phyloP scores from a whole-genome alignment of 2,329 filamentous ascomycete species.

The Stagonosporopsis rhizophila region DNA sequence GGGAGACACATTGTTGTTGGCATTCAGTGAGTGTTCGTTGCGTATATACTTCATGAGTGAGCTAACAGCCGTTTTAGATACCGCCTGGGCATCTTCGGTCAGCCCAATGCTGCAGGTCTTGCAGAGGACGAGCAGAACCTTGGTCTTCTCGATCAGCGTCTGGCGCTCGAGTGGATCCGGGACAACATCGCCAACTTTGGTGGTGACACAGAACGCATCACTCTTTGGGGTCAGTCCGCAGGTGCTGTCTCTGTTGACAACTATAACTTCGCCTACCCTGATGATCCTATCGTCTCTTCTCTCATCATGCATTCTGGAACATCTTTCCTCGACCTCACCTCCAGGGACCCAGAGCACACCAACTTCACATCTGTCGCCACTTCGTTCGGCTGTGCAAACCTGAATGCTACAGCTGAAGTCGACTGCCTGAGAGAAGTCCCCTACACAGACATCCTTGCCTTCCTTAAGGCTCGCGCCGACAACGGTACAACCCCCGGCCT shows the following conservation, averaged over 20 bases:
- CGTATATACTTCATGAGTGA: no score
- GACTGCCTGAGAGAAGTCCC: slow-evolving; percentile 48
- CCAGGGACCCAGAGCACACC: slow-evolving; percentile 31
- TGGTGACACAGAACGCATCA: slow-evolving; percentile 48
- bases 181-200: slow-evolving; percentile 50
- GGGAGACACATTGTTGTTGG: slow-evolving; percentile 47
- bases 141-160: slow-evolving; percentile 50
- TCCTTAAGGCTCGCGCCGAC: slow-evolving; percentile 41
- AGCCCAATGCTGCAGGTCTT: slow-evolving; percentile 47
- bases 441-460: slow-evolving; percentile 38
- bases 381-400: slow-evolving; percentile 43
- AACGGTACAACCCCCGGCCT: slow-evolving; percentile 34
- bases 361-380: slow-evolving; percentile 51
- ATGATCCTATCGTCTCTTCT: slow-evolving; percentile 55
- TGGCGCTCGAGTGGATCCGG: slow-evolving; percentile 50
- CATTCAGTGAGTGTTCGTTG: slow-evolving; percentile 32
- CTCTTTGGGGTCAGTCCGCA: slow-evolving; percentile 50
- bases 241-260: slow-evolving; percentile 54
- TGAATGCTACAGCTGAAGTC: slow-evolving; percentile 37
- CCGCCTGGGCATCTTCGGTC: slow-evolving; percentile 52
- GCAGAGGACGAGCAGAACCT: slow-evolving; percentile 44
- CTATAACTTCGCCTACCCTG: slow-evolving; percentile 57
- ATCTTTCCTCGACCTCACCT: slow-evolving; percentile 21
- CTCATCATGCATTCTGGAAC: slow-evolving; percentile 38
- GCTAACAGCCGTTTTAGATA: slow-evolving; percentile 24